A percentile compares a stretch with the other conserved stretches of the same genome.
Evolutionary conservation across 2,329 filamentous ascomycete genomes (phyloP).

Genomic region (Apiospora marii): DNA sequence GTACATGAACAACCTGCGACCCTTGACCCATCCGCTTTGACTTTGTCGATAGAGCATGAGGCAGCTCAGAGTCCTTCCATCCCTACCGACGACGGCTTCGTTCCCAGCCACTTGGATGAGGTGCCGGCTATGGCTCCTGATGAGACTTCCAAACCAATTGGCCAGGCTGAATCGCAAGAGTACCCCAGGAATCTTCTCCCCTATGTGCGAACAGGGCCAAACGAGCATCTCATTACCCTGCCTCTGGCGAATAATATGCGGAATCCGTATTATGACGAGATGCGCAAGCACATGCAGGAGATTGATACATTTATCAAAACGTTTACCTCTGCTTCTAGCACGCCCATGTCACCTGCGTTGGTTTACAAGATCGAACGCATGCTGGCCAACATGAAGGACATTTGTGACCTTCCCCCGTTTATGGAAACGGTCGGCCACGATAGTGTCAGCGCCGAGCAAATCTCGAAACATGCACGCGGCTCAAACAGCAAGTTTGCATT

Average conservation of each 20-base stretch:
- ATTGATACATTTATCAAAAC: conserved; percentile 55
- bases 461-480: conserved; percentile 61
- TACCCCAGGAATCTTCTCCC: conserved; percentile 37
- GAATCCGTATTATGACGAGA: conserved; percentile 58
- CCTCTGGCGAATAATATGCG: conserved; percentile 63
- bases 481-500: conserved; percentile 69
- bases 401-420: conserved; percentile 66
- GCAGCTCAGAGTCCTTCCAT: conserved; percentile 39
- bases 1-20: conserved; percentile 38
- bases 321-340: conserved; percentile 50
- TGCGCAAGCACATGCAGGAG: conserved; percentile 52
- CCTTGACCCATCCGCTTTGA: conserved; percentile 40
- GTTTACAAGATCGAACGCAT: conserved; percentile 58
- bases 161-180: conserved; percentile 26
- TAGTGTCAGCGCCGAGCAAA: conserved; percentile 44
- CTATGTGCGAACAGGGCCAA: conserved; percentile 39
- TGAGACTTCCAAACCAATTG: conserved; percentile 20
- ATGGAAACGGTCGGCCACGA: conserved; percentile 54
- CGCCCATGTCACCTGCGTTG: conserved; percentile 48
- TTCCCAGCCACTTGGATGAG: conserved; percentile 23
- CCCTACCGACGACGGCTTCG: conserved; percentile 36
- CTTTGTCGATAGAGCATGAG: conserved; percentile 42
- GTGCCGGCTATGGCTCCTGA: conserved; percentile 22
- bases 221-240: conserved; percentile 62
- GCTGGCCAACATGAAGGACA: conserved; percentile 58